These are phyloP conservation scores for Lenwebbia sp. DNA, from an alignment of 345 rosid genomes.

Conservation along the genomic window DNA sequence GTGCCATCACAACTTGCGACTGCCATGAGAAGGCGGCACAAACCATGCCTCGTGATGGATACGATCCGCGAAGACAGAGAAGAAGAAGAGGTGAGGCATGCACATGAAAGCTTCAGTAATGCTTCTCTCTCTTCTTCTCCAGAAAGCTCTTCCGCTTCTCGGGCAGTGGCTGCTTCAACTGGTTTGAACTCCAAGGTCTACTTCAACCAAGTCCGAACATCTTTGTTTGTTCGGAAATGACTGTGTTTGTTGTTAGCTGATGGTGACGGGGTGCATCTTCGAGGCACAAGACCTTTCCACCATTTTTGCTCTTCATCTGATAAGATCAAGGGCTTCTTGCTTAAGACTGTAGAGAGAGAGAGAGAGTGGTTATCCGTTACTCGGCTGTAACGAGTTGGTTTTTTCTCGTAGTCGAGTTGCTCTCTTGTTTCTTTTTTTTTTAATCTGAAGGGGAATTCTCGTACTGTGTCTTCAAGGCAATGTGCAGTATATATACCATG, in stretches of 20 bases:
- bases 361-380: too few species aligned
- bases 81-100: slow-evolving; percentile 74
- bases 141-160: slow-evolving; percentile 11
- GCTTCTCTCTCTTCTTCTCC: slow-evolving; percentile 20
- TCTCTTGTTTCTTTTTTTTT: too few species aligned
- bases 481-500: too few species aligned
- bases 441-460: too few species aligned
- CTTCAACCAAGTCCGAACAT: slow-evolving; percentile 17
- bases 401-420: too few species aligned
- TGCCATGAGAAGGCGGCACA: slow-evolving; percentile 52
- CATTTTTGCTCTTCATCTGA: too few species aligned
- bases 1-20: slow-evolving; percentile 70
- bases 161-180: slow-evolving; percentile 1
- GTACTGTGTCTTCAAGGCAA: not conserved
- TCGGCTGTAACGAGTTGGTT: too few species aligned
- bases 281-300: too few species aligned
- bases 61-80: slow-evolving; percentile 26
- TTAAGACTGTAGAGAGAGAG: too few species aligned
- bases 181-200: slow-evolving; percentile 10
- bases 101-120: not conserved
- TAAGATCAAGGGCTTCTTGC: too few species aligned
- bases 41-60: slow-evolving; percentile 56
- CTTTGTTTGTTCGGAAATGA: slow-evolving; percentile 22
- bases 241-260: too few species aligned
- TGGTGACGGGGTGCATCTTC: too few species aligned